A percentile compares a stretch with the other conserved stretches of the same genome.
These are phyloP conservation scores for Penicillium aurantiogriseum DNA, from an alignment of 2,329 filamentous ascomycete genomes.

Conservation along the genomic window DNA sequence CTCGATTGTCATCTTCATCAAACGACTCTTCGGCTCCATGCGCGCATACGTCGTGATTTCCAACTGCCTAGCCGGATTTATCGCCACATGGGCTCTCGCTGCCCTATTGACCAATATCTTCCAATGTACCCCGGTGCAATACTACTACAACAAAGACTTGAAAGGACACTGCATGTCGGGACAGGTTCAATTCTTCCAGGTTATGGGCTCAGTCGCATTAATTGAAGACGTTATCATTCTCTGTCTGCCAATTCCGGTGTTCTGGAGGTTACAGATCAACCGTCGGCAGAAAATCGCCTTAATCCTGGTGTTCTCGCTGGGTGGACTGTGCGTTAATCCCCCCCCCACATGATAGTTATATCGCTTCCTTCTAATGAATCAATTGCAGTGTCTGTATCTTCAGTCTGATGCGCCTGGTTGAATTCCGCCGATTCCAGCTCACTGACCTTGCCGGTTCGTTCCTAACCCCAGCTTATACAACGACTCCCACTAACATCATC, in stretches of 20 bases:
- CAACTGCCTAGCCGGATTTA: slow-evolving; percentile 2
- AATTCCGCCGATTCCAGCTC: not conserved
- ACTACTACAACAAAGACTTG: slow-evolving; percentile 19
- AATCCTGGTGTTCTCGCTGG: not conserved
- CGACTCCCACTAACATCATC: not conserved
- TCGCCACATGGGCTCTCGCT: slow-evolving; percentile 15
- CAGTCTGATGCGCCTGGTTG: not conserved
- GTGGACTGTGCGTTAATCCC: not conserved
- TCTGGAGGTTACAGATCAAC: slow-evolving; percentile 19
- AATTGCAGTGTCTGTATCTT: not conserved
- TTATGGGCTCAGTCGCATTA: slow-evolving; percentile 16
- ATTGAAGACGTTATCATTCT: slow-evolving; percentile 20
- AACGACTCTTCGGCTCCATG: slow-evolving; percentile 12
- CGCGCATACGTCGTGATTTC: not conserved
- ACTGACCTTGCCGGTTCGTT: not conserved
- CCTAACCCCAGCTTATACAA: not conserved
- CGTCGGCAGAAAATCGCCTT: not conserved
- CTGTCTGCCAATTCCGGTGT: slow-evolving; percentile 18
- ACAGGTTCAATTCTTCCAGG: slow-evolving; percentile 16
- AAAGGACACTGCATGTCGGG: slow-evolving; percentile 19
- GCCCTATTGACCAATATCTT: slow-evolving; percentile 21
- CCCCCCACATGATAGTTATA: not conserved
- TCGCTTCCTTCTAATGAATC: not conserved
- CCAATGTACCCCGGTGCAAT: slow-evolving; percentile 22
- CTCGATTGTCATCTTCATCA: slow-evolving; percentile 20